phyloP scores from a whole-genome alignment of 371 early-diverging fungal species.

The Phascolomyces articulosus region DNA sequence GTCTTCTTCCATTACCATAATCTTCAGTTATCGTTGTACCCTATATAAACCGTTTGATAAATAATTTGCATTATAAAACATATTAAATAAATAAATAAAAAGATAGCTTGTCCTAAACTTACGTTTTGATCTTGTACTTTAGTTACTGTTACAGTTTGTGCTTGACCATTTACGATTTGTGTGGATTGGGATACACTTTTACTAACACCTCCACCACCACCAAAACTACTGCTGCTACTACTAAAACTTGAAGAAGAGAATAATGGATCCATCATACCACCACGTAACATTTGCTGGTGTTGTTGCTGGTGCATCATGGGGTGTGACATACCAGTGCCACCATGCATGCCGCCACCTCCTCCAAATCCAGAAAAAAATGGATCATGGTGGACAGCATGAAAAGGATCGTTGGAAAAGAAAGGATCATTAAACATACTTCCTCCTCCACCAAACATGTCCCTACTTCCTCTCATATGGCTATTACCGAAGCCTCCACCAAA shows the following conservation, averaged over 20 bases:
- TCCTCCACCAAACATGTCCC: not conserved
- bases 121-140: slow-evolving; percentile 38
- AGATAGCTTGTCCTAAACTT: slow-evolving; percentile 2
- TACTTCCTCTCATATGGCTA: not conserved
- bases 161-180: slow-evolving; percentile 35
- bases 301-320: too few species aligned
- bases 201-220: not conserved
- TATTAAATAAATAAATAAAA: too few species aligned
- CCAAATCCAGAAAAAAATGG: slow-evolving; percentile 4
- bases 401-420: slow-evolving; percentile 10
- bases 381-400: not conserved
- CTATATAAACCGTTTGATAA: too few species aligned
- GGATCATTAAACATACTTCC: slow-evolving; percentile 15
- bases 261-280: not conserved
- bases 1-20: slow-evolving; percentile 32
- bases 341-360: not conserved
- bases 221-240: not conserved
- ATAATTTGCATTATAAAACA: too few species aligned
- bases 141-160: slow-evolving; percentile 37
- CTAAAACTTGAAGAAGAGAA: slow-evolving; percentile 3
- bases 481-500: not conserved
- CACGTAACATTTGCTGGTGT: not conserved
- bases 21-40: slow-evolving; percentile 44
- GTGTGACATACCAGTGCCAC: too few species aligned
- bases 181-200: slow-evolving; percentile 5